Conservation (phyloP, 352 stramenopile genomes). For the Pythium phragmitis region DNA sequence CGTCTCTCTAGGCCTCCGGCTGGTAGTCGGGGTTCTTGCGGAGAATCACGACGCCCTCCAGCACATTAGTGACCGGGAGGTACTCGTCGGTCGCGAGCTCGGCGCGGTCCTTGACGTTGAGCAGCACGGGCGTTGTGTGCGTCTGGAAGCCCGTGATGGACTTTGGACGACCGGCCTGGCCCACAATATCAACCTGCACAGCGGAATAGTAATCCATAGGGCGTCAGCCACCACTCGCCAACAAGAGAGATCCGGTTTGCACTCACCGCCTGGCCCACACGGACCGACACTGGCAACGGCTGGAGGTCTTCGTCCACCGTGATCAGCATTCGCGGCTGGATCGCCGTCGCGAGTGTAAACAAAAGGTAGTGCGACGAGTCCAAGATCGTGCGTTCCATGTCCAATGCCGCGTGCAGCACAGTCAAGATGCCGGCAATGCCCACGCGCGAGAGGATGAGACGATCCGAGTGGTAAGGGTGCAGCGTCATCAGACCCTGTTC, state of each 20-base stretch:
- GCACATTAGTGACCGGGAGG: constrained; percentile 92
- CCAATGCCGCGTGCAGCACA: constrained; percentile 95
- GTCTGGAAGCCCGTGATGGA: constrained; percentile 99
- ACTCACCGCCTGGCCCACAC: constrained; percentile 94
- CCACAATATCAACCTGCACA: constrained; percentile 96
- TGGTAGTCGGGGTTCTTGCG: constrained; percentile 96
- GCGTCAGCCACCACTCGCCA: not conserved
- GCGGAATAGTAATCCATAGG: not conserved
- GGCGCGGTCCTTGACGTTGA: constrained; percentile 97
- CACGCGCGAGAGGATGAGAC: constrained; percentile 85
- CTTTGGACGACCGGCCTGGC: constrained; percentile 98
- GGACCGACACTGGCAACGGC: constrained; percentile 95
- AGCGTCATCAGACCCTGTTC: constrained; percentile 95
- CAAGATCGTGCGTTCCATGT: constrained; percentile 98
- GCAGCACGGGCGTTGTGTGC: constrained; percentile 98
- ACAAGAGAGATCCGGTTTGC: not conserved
- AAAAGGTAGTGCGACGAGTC: constrained; percentile 99
- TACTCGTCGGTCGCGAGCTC: constrained; percentile 99
- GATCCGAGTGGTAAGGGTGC: constrained; percentile 98
- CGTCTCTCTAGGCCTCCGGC: constrained; percentile 60
- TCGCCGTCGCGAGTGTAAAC: constrained; percentile 97
- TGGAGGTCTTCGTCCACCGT: constrained; percentile 97
- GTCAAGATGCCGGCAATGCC: constrained; percentile 95
- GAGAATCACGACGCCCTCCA: constrained; percentile 99
- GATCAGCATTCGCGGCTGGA: constrained; percentile 99